Evolutionary conservation across 768 basidiomycete species (phyloP), one percentile per base, ranked within the genome.

Genomic region (Mrakia hoshinonis): DNA sequence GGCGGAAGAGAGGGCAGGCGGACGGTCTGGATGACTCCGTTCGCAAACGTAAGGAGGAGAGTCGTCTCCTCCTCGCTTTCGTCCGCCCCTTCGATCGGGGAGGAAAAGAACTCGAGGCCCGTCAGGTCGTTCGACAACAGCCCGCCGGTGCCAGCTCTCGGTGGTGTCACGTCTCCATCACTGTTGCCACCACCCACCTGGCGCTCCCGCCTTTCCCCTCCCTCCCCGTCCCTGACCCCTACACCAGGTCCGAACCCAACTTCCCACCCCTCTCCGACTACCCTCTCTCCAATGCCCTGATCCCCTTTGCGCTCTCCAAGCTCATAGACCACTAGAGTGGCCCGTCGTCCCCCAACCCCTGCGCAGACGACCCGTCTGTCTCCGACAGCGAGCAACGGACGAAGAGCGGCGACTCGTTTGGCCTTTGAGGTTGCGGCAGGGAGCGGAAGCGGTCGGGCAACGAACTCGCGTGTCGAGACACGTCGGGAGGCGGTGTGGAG

Each of bases 221-320:
- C 20, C 29, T 20, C 31, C 2, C 36, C 58, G 1, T 61, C 58
- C 34, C 36, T 39, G 15, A 4, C 58, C 3, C 58, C 58, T 1
- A 61, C 36, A 15, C 58, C 58, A n/a, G 9, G 20, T 18, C 36
- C 58, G 11, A 61, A 61, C 4, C 58, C 34, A 20, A 61, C 58
- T 36, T 61, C 58, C 31, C 13, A 38, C 2, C 58, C 58, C 11
- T 2, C 34, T 15, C 58, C 58, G 5, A 61, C n/a, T 1, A 10
- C 34, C 36, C 22, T 39, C 22, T 61, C 58, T 9, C 58, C 58
- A 10, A 15, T 61, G 9, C 58, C 90, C 89, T 4, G 84, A 6
- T 34, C 34, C 9, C n/a, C 36, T 22, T 20, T 18, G 31, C 58
- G 10, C 34, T 61, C 22, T 5, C 36, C 58, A 20, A 61, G 36